phyloP scores from a whole-genome alignment of 495 filamentous ascomycete species.

The Cenococcum geophilum region DNA sequence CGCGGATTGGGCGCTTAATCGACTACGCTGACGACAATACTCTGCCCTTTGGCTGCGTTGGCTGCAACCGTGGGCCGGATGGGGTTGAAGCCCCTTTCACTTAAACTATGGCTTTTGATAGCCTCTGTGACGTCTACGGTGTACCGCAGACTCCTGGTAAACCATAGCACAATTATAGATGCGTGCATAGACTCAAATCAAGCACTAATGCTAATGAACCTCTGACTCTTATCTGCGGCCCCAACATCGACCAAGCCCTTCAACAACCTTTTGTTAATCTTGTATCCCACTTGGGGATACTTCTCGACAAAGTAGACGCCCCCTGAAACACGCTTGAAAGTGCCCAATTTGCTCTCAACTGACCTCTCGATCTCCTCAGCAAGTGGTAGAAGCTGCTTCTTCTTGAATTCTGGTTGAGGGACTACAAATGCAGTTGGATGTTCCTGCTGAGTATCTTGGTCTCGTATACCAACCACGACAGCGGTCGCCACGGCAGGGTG shows the following conservation, averaged over 20 bases:
- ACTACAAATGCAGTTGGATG: conserved; percentile 22
- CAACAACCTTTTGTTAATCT: not conserved
- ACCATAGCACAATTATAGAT: not conserved
- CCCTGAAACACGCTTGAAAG: not conserved
- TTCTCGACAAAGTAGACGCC: not conserved
- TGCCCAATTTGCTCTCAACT: not conserved
- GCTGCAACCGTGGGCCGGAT: not conserved
- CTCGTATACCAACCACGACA: conserved; percentile 28
- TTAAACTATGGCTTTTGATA: not conserved
- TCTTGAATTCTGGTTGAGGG: conserved; percentile 11
- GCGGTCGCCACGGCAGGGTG: conserved; percentile 33
- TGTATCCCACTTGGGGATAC: not conserved
- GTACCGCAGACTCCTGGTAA: not conserved
- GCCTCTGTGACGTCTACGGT: not conserved
- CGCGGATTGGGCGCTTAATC: too few relatives aligned
- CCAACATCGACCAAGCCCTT: not conserved
- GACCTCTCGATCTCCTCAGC: conserved; percentile 3
- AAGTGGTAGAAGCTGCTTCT: not conserved
- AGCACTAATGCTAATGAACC: not conserved
- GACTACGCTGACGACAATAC: not conserved
- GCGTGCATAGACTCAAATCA: not conserved
- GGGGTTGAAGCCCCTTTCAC: not conserved
- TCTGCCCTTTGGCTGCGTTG: not conserved
- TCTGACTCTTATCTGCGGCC: not conserved
- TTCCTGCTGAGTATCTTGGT: conserved; percentile 7